Base-by-base conservation (phyloP, 2,329 filamentous ascomycete species). In the Hypoxylon sp. region DNA sequence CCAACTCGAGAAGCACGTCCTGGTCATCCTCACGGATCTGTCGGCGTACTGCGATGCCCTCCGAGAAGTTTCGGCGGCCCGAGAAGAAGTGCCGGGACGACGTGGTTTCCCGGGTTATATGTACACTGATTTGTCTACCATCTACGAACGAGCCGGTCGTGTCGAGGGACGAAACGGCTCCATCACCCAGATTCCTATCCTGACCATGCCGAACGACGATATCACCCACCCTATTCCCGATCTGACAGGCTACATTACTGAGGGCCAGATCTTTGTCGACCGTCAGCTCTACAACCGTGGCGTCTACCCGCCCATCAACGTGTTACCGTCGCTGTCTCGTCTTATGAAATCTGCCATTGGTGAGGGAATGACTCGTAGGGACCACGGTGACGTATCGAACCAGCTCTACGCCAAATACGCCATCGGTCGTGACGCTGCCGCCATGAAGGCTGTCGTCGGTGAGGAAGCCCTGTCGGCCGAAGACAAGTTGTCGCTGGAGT, bases 81-180 rank as follows among this genome's bases (percentile, higher is more conserved):
- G 95, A 81, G 95, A 99, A 84, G 95, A 99, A 88, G 95, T 99
- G 38, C 95, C 95, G 35, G 95, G 95, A 84, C 94, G 95, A 77
- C 94, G 95, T 88, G 95, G 95, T 85, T 99, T 95, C 82, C 95
- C 95, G 50, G 95, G 95, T 91, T 99, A 99, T 85, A 99, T 99
- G 95, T 99, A 99, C 84, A 99, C 95, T 69, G 96, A 99, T 87
- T 90, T 99, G 88, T 97, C 95, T 58, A 99, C 95, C 73, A 97
- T 99, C 72, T 99, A 99, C 83, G 95, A 99, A 81, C 93, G 95
- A 81, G 95, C 95, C 69, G 95, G 95, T 73, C 95, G 95, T 90
- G 95, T 99, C 47, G 83, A 92, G 72, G 96, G 96, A 69, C 91
- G 96, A 70, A 97, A 98, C 72, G 95, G 96, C 60, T 99, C 95